These are phyloP conservation scores for Alternaria conjuncta DNA, from an alignment of 2,329 filamentous ascomycete genomes.

Conservation along the genomic window DNA sequence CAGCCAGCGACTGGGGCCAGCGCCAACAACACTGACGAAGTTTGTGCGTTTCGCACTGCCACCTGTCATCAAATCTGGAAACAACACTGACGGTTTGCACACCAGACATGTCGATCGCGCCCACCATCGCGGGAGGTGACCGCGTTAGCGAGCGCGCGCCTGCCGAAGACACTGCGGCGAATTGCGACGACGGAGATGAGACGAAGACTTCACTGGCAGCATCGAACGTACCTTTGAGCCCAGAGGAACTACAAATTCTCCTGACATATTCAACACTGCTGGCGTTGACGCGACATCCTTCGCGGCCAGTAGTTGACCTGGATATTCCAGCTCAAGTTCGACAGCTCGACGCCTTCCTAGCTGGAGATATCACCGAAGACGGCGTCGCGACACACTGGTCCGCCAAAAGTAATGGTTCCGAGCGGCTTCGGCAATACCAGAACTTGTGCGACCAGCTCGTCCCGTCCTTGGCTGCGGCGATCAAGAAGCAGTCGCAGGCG, in stretches of 20 bases:
- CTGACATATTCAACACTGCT: not conserved
- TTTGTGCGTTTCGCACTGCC: not conserved
- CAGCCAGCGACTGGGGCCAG: too few species aligned
- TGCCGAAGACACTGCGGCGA: not conserved
- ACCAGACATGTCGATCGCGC: not conserved
- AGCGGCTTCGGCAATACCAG: not conserved
- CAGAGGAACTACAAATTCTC: not conserved
- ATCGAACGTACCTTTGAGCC: not conserved
- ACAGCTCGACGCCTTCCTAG: not conserved
- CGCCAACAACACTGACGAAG: not conserved
- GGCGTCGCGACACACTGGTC: slow-evolving; percentile 1
- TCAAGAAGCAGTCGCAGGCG: not conserved
- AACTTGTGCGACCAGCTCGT: not conserved
- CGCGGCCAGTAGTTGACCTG: not conserved
- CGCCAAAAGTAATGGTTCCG: not conserved
- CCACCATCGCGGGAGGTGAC: too few species aligned
- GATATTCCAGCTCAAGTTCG: not conserved
- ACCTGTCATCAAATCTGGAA: too few species aligned
- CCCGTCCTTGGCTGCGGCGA: not conserved
- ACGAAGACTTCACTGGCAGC: not conserved
- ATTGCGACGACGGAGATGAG: not conserved
- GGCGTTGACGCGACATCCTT: not conserved
- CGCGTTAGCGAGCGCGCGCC: not conserved
- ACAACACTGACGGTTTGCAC: not conserved
- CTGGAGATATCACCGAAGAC: not conserved